Percentiles rank a stretch among this genome's conserved stretches.
These are phyloP conservation scores for Boletellus sp. DNA, from an alignment of 768 basidiomycete genomes.

Conservation along the genomic window DNA sequence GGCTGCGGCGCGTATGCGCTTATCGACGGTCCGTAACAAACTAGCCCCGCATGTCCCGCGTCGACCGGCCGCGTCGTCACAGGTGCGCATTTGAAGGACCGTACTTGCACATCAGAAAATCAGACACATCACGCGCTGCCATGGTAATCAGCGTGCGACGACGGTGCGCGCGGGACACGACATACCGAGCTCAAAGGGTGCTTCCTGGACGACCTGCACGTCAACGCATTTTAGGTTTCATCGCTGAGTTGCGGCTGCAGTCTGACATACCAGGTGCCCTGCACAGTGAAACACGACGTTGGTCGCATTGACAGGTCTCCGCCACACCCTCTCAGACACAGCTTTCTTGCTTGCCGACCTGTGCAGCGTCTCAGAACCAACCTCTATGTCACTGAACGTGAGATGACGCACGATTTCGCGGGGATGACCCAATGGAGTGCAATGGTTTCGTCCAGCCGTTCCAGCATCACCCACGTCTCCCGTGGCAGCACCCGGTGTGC, in stretches of 20 bases:
- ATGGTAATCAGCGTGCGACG: not conserved
- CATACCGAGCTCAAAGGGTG: conserved; percentile 30
- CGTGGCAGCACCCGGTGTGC: conserved; percentile 34
- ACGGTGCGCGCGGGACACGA: not conserved
- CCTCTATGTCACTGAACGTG: not conserved
- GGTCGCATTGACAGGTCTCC: conserved; percentile 27
- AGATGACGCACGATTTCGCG: conserved; percentile 11
- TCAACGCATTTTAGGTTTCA: not conserved
- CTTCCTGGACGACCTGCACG: conserved; percentile 27
- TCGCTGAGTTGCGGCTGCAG: not conserved
- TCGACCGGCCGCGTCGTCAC: not conserved
- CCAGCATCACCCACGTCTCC: conserved; percentile 30
- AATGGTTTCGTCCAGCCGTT: conserved; percentile 24
- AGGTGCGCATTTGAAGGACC: conserved; percentile 7
- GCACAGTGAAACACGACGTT: conserved; percentile 27
- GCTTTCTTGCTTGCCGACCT: conserved; percentile 15
- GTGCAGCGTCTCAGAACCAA: not conserved
- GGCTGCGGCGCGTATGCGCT: not conserved
- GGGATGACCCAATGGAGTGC: conserved; percentile 31
- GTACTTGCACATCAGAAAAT: conserved; percentile 19
- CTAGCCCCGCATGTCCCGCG: not conserved
- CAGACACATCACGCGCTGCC: conserved; percentile 25
- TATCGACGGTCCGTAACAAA: not conserved
- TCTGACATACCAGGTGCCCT: conserved; percentile 27
- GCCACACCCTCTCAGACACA: conserved; percentile 26